These are phyloP conservation scores for Gliomastix tumulicola DNA, from an alignment of 2,329 filamentous ascomycete genomes.

Conservation along the genomic window DNA sequence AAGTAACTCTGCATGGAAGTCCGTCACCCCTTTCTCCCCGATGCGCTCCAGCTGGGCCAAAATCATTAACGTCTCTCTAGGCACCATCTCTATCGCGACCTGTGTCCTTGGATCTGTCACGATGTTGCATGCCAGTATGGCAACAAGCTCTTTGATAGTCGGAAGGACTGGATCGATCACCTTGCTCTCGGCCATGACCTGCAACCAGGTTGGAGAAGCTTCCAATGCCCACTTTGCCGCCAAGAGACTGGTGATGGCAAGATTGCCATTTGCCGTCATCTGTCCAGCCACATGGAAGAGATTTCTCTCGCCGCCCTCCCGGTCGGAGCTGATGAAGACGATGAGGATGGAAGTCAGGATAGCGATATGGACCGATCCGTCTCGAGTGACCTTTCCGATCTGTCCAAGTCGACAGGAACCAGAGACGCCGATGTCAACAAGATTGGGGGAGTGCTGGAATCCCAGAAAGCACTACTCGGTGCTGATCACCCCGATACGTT, in stretches of 20 bases:
- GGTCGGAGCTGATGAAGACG: not conserved
- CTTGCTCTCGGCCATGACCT: not conserved
- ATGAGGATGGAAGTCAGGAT: too few relatives aligned
- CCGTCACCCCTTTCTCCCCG: not conserved
- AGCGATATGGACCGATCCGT: too few relatives aligned
- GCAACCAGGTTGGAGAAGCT: not conserved
- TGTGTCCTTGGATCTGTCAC: not conserved
- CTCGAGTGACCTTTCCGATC: too few relatives aligned
- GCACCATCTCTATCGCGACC: not conserved
- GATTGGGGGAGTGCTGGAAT: too few relatives aligned
- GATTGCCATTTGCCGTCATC: not conserved
- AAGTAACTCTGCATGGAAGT: not conserved
- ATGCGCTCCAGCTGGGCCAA: not conserved
- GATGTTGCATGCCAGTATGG: not conserved
- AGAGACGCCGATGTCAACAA: too few relatives aligned
- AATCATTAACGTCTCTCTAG: not conserved
- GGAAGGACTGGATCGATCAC: not conserved
- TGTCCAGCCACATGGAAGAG: not conserved
- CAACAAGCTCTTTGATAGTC: not conserved
- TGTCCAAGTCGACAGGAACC: too few relatives aligned
- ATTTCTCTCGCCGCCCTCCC: not conserved
- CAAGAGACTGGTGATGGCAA: not conserved
- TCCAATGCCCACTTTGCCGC: not conserved
- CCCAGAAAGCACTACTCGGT: too few relatives aligned
- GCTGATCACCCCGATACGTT: too few relatives aligned